These are phyloP conservation scores for Ustilago bromivora DNA, from an alignment of 1,284 basidiomycete species.

Conservation along the genomic window DNA sequence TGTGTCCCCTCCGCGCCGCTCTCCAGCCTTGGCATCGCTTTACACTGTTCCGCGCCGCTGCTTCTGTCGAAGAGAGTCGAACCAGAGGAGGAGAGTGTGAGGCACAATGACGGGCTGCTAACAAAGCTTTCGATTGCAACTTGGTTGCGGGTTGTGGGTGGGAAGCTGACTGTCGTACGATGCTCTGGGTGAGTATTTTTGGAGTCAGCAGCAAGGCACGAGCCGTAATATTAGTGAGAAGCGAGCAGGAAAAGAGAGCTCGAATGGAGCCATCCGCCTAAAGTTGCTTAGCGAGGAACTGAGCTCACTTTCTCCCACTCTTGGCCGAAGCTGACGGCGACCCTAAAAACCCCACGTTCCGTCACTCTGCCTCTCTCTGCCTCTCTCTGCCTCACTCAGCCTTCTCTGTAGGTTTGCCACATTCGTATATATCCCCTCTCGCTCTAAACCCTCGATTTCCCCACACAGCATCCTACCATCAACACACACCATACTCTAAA, in stretches of 20 bases:
- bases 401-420: neutral
- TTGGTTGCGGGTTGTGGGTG: neutral
- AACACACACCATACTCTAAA: neutral
- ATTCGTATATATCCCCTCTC: conserved; percentile 3
- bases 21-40: neutral
- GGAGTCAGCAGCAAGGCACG: neutral
- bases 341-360: neutral
- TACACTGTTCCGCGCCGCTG: neutral
- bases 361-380: neutral
- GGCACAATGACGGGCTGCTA: neutral
- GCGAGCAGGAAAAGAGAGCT: neutral
- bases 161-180: neutral
- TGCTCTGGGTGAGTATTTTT: neutral
- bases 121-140: too few species aligned
- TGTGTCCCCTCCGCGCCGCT: neutral
- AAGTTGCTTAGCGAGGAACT: neutral
- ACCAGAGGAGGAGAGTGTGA: neutral
- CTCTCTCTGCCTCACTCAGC: neutral
- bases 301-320: neutral
- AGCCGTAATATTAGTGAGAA: neutral
- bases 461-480: neutral
- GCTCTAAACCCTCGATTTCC: neutral
- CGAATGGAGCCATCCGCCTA: neutral
- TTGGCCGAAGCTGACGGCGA: neutral
- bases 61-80: neutral